Conservation (phyloP, 208 protist species). For the Trypanosoma platydactyli region DNA sequence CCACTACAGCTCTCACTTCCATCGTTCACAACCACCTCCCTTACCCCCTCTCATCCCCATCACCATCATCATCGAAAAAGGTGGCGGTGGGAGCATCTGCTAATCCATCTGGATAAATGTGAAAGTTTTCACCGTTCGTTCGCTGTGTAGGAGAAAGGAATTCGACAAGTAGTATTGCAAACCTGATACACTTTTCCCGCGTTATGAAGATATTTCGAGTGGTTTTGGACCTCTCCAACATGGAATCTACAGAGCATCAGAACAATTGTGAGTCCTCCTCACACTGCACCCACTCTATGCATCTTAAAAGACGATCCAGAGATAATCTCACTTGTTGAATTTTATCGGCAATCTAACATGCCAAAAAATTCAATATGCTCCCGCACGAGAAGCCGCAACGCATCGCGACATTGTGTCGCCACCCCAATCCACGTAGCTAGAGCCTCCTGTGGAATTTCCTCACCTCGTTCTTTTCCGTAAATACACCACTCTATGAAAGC, state of each 20-base stretch:
- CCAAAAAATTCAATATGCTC: conserved; percentile 16
- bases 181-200: conserved; percentile 18
- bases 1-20: conserved; percentile 14
- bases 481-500: conserved; percentile 11
- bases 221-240: neutral
- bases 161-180: conserved; percentile 13
- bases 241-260: neutral
- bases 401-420: conserved; percentile 3
- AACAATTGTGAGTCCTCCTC: neutral
- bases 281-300: neutral
- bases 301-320: conserved; percentile 7
- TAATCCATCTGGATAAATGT: neutral
- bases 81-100: too few species aligned
- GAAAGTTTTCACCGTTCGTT: neutral
- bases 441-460: neutral
- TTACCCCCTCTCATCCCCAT: neutral
- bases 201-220: neutral
- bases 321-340: conserved; percentile 4
- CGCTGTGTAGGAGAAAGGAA: conserved; percentile 8
- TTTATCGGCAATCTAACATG: conserved; percentile 15
- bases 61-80: neutral
- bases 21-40: neutral
- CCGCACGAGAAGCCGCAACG: conserved; percentile 4
- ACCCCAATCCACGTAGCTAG: conserved; percentile 1
- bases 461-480: neutral